Evolutionary conservation across 331 rosid genomes (phyloP), one percentile per base, ranked within the genome.

Genomic region (Malus hybrid): DNA sequence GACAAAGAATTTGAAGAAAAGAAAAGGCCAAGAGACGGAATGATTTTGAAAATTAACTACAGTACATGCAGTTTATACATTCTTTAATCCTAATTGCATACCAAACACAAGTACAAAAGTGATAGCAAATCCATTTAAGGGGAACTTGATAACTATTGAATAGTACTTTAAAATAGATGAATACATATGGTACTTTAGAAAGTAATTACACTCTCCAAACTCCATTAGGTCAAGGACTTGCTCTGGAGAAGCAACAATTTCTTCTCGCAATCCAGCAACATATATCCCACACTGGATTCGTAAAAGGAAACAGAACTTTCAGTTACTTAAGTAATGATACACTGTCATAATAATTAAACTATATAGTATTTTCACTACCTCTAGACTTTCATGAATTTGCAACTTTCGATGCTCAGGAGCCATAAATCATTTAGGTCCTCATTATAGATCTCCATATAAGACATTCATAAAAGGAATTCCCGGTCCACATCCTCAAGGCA

Each of bases 391-490:
- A 48, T 94, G 99, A 84, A 94, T 94, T 88, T 92, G 99, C 83
- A 92, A 83, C 86, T 94, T 94, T 63, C 92, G 89, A 77, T 94
- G 99, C 87, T 90, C 96, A 1, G 99, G 96, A 83, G 85, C 97
- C 91, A 92, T 61, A 94, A 83, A 85, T 94, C 99, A 79, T 94
- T 94, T 67, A 94, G 89, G 76, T 94, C 99, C 82, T 92, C 99
- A 27, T 94, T 92, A 52, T 94, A 94, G 69, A 94, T 94, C 87
- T 94, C 97, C 99, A 94, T 88, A 84, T 94, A 94, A 32, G 99
- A 94, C 99, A 94, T 94, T 73, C 99, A 86, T 72, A 94, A 87
- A 63, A 94, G 96, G 88, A 92, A 94, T 80, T 94, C 97, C 69
- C 97, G 87, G 77, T 92, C 88, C n/a, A 78, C 87, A 75, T 88